Conservation (phyloP, 371 early-diverging fungal genomes). For the Dichotomocladium elegans region DNA sequence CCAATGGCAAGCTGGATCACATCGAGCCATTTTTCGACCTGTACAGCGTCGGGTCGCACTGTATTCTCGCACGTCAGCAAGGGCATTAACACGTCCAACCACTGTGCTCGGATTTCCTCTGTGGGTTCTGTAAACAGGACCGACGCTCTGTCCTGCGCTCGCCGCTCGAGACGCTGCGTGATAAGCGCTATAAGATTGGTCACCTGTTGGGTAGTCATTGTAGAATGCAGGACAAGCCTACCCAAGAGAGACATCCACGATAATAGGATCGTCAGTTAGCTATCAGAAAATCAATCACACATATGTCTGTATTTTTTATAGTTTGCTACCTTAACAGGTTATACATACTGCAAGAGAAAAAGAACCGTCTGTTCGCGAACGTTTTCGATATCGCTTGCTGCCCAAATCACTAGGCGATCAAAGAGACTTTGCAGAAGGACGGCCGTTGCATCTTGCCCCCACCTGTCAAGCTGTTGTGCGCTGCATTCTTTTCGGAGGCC, state of each 20-base stretch:
- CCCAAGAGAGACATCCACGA: too few relatives aligned
- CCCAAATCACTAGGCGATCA: background rate
- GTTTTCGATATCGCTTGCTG: slow-evolving; percentile 1
- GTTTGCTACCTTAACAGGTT: background rate
- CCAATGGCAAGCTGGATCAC: background rate
- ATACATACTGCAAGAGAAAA: background rate
- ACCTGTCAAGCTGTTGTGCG: background rate
- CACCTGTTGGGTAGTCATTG: background rate
- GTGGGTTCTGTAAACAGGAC: background rate
- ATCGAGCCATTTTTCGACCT: background rate
- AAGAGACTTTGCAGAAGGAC: background rate
- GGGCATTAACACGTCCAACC: slow-evolving; percentile 1
- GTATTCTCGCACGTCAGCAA: background rate
- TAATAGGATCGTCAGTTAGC: too few relatives aligned
- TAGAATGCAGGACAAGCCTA: background rate
- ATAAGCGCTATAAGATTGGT: background rate
- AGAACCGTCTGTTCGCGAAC: background rate
- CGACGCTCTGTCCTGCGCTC: background rate
- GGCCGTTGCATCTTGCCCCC: background rate
- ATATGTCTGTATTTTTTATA: background rate
- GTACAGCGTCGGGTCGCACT: background rate
- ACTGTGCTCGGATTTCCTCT: background rate
- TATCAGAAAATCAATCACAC: too few relatives aligned
- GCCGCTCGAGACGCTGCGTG: background rate
- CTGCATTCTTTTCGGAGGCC: background rate